Conservation (phyloP, 2,329 filamentous ascomycete species). For the Cercospora sp. region DNA sequence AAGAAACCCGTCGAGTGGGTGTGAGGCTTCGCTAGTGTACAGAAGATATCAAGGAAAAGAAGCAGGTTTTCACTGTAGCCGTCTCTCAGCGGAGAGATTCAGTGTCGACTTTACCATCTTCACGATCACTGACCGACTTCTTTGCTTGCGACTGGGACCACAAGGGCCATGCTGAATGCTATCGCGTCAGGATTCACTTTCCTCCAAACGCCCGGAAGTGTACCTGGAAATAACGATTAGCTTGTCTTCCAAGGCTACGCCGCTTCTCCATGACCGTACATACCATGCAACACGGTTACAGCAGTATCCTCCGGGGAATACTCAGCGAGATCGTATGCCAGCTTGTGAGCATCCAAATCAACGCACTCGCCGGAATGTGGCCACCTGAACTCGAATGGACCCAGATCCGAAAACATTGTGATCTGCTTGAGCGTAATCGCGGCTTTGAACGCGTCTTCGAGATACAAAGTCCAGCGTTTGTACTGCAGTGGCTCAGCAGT, state of each 20-base stretch:
- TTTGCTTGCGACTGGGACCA: not conserved
- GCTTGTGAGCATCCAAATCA: not conserved
- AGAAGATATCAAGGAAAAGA: not conserved
- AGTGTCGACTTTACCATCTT: not conserved
- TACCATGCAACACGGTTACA: not conserved
- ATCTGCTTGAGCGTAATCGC: conserved; percentile 19
- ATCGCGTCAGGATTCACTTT: too few relatives aligned
- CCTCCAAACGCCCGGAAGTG: not conserved
- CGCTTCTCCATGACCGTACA: too few relatives aligned
- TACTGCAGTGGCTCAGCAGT: not conserved
- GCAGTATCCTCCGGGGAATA: too few relatives aligned
- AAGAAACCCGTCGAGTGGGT: conserved; percentile 64
- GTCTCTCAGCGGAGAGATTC: not conserved
- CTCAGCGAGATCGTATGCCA: not conserved
- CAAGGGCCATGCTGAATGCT: not conserved
- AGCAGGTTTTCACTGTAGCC: not conserved
- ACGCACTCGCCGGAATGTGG: not conserved
- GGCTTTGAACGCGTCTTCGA: conserved; percentile 10
- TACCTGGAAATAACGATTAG: not conserved
- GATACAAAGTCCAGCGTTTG: not conserved
- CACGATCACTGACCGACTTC: not conserved
- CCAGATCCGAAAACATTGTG: not conserved
- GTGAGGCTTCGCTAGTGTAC: conserved; percentile 31
- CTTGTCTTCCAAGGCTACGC: too few relatives aligned
- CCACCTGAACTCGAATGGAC: conserved; percentile 8